Evolutionary conservation across 208 protist species (phyloP), one percentile per base, ranked within the genome.

Genomic region (Acanthamoeba sp.): DNA sequence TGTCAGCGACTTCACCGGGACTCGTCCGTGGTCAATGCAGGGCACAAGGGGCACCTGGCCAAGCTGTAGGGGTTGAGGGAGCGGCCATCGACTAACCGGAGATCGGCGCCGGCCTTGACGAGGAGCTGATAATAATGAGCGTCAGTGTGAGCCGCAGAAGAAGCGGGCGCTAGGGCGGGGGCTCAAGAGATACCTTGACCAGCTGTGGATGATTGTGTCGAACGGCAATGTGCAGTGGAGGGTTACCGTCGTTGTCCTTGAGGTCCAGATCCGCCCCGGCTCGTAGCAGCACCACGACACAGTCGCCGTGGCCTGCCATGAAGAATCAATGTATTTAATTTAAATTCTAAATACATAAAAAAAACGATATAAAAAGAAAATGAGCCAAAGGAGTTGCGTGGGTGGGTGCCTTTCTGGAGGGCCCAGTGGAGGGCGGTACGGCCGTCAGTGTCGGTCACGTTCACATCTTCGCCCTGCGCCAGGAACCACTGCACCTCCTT

Each of bases 401-500:
- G 36, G 66, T 40, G 1, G 18, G n/a, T 0, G 29, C 85, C 85
- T 64, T 91, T 64, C 34, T 64, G 29, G 16, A 71, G 22, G 7
- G 85, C 85, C 59, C 59, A 64, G 85, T 91, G 85, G n/a, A 91
- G 59, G 14, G 55, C 85, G 29, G 85, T 91, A 18, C 59, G 85
- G 18, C 85, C 85, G 18, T 91, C 55, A 18, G 12, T 50, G 57
- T 71, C 85, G 36, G 50, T 91, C 9, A 71, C 85, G 85, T 91
- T 91, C 55, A 91, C 85, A 34, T 71, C 59, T 34, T 91, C 85
- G 55, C 85, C 85, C 36, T 91, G 85, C 34, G 57, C 4, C n/a
- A 91, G 85, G 12, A 91, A 91, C 85, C 85, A 91, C 59, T 91
- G 50, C 34, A 91, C 85, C 85, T 91, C 57, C 12, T 24, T 0